Conservation (phyloP, 768 basidiomycete species). For the Daedaleopsis nitida region DNA sequence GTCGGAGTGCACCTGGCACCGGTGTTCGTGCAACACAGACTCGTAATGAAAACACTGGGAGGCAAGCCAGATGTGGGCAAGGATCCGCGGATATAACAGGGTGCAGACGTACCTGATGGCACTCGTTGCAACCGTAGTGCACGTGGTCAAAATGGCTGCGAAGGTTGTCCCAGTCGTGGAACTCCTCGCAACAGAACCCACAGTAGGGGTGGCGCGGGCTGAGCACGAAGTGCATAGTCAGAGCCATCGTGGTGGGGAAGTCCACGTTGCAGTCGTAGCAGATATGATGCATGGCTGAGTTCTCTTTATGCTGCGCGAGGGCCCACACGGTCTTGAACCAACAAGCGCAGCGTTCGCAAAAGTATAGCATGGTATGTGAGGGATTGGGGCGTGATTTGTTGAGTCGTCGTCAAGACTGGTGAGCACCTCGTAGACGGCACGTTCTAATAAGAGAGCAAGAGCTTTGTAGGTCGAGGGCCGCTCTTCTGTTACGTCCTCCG, state of each 20-base stretch:
- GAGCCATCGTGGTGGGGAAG: conserved; percentile 40
- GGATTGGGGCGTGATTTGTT: too few relatives aligned
- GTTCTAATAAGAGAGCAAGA: too few relatives aligned
- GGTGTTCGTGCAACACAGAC: conserved; percentile 40
- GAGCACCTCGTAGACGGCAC: neutral
- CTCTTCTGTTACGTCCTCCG: too few relatives aligned
- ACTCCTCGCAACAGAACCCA: conserved; percentile 49
- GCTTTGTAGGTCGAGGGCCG: too few relatives aligned
- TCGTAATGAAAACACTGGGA: conserved; percentile 41
- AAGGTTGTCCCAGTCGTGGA: conserved; percentile 41
- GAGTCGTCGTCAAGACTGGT: neutral
- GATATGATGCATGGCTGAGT: conserved; percentile 40
- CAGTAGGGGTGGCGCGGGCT: conserved; percentile 55
- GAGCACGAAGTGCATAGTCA: conserved; percentile 55
- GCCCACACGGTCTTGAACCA: conserved; percentile 24
- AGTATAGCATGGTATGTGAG: too few relatives aligned
- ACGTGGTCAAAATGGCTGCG: conserved; percentile 40
- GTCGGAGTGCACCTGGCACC: conserved; percentile 18
- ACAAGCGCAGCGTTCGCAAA: conserved; percentile 31
- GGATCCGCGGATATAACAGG: neutral
- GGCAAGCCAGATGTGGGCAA: too few relatives aligned
- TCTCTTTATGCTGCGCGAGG: conserved; percentile 28
- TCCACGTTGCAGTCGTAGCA: conserved; percentile 51
- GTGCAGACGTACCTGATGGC: conserved; percentile 26
- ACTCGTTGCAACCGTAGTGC: conserved; percentile 48